Base-by-base conservation (phyloP, 345 rosid species). In the Physaria fendleri region DNA sequence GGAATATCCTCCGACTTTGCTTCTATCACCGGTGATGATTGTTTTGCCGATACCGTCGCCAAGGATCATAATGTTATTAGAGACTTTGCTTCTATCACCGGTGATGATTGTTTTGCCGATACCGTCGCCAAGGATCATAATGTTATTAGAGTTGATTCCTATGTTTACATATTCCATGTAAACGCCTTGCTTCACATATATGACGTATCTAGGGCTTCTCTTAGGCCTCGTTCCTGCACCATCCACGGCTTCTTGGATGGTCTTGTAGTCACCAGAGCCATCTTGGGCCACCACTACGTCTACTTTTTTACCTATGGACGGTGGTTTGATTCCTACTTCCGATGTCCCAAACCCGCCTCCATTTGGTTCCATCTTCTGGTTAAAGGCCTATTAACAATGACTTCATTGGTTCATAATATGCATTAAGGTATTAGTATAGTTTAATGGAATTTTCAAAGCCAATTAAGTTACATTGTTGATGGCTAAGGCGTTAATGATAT, bases 101-200 rank as follows among this genome's bases (percentile, higher is more conserved):
- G 89, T 76, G 65, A 87, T 75, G 8, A 85, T 74, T 1, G 90
- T 87, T 8, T 56, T 51, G 40, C 64, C 76, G 35, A 80, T 60
- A 10, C 91, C 84, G 23, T 85, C 94, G 1, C 94, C 95, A 33
- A 78, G 50, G 62, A 90, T 50, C 85, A 83, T 79, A 41, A 85
- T 58, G 28, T 90, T 71, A 46, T 71, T 59, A 35, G 75, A 81
- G 14, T 75, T 72, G 5, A 14, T 44, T 5, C 68, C 72, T 7
- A 85, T 84, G 30, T 69, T 83, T n/a, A 87, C 84, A 62, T 80
- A 81, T 59, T 90, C 97, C 32, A 56, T 42, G 41, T 90, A 87
- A 46, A 83, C 78, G 3, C 97, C 97, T 64, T 49, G 67, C 72
- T 79, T 90, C 47, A 87, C 84, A 48, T 79, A 54, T 42, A 87